Conservation (phyloP, 352 stramenopile species). For the Phytophthora aleatoria region DNA sequence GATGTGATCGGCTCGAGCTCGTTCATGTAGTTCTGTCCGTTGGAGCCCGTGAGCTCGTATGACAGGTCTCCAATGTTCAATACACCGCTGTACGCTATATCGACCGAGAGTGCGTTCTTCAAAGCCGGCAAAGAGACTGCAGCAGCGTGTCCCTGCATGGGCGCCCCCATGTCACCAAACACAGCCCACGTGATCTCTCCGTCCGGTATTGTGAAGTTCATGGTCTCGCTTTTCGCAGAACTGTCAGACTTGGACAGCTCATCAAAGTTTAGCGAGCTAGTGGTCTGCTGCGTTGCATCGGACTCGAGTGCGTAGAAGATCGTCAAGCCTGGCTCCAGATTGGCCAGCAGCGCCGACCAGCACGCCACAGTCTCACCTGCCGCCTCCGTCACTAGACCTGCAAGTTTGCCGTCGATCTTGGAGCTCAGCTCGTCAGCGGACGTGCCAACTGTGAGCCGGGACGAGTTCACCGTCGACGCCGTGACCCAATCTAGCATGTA, state of each 20-base stretch:
- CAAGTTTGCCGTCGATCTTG: slow-evolving; percentile 36
- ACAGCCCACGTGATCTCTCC: slow-evolving; percentile 70
- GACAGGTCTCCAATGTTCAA: slow-evolving; percentile 77
- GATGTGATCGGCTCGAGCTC: slow-evolving; percentile 62
- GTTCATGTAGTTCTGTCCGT: slow-evolving; percentile 77
- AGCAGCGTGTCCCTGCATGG: slow-evolving; percentile 56
- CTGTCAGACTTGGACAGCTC: slow-evolving; percentile 18
- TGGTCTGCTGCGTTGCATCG: slow-evolving; percentile 14
- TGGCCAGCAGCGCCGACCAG: slow-evolving; percentile 62
- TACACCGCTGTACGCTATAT: slow-evolving; percentile 55
- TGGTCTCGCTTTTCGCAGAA: slow-evolving; percentile 1
- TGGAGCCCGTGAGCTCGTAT: slow-evolving; percentile 70
- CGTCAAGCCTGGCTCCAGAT: slow-evolving; percentile 47
- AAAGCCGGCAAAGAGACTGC: slow-evolving; percentile 68
- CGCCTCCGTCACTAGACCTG: slow-evolving; percentile 56
- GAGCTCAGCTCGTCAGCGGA: slow-evolving; percentile 43
- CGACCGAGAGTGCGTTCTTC: slow-evolving; percentile 45
- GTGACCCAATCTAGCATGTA: slow-evolving; percentile 85
- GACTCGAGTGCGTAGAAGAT: slow-evolving; percentile 68
- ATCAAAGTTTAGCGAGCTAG: slow-evolving; percentile 26
- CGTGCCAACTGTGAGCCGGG: slow-evolving; percentile 48
- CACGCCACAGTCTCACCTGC: slow-evolving; percentile 44
- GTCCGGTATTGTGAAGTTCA: slow-evolving; percentile 57
- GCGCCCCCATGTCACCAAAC: slow-evolving; percentile 73
- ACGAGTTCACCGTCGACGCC: slow-evolving; percentile 33